Conservation (phyloP, 345 rosid genomes). For the Gossypium mustelinum region DNA sequence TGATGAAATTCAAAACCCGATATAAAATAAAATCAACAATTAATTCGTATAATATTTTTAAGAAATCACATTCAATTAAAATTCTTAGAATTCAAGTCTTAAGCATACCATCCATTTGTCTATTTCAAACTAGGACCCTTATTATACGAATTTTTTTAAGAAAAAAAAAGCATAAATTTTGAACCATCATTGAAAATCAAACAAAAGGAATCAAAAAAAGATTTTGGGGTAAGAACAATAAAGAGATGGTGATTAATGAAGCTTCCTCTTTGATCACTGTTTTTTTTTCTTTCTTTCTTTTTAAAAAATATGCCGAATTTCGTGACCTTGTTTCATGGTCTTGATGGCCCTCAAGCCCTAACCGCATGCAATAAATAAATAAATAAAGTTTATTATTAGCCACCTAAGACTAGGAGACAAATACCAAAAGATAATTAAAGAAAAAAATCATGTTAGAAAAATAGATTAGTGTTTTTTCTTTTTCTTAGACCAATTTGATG, state of each 20-base stretch:
- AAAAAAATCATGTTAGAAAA: constrained; percentile 10
- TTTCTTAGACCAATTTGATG: constrained; percentile 14
- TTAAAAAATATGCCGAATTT: constrained; percentile 2
- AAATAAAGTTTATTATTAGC: neutral
- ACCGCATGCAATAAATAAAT: neutral
- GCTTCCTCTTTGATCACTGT: constrained; percentile 8
- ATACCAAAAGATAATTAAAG: constrained; percentile 18
- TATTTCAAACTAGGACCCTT: too few species aligned
- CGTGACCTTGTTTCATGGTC: constrained; percentile 7
- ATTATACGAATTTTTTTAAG: too few species aligned
- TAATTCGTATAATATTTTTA: too few species aligned
- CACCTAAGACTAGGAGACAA: constrained; percentile 11
- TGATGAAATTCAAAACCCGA: too few species aligned
- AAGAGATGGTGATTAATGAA: constrained; percentile 23
- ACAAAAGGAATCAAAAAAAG: neutral
- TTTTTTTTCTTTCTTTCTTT: neutral
- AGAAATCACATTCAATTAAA: too few species aligned
- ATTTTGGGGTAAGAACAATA: constrained; percentile 6
- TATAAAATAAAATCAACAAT: too few species aligned
- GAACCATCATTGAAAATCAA: neutral
- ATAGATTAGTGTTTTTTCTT: too few species aligned
- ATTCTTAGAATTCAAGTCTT: too few species aligned
- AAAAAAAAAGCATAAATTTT: too few species aligned
- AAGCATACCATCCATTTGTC: too few species aligned
- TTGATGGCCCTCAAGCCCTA: constrained; percentile 9